Evolutionary conservation across 75 land plant species (phyloP).

Genomic region (Adiantum capillusveneris): DNA sequence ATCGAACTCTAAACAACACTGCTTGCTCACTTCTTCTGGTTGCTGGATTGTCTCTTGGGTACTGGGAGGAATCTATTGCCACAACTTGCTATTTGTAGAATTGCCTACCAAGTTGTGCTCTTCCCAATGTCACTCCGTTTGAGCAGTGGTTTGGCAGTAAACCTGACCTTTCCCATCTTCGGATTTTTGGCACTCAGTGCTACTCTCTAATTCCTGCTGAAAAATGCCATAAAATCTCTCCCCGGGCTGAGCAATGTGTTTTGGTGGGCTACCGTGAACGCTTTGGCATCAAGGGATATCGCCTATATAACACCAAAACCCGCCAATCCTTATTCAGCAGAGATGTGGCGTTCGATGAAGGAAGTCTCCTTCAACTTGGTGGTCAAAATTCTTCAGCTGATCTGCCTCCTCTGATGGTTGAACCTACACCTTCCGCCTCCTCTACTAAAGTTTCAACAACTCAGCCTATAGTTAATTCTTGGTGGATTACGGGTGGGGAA

Average conservation of each 20-base stretch:
- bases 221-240: not conserved
- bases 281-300: not conserved
- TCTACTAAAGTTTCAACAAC: too few species aligned
- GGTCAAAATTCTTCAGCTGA: too few species aligned
- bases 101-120: not conserved
- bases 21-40: constrained; percentile 1
- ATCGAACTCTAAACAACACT: constrained; percentile 5
- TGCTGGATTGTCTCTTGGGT: not conserved
- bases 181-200: not conserved
- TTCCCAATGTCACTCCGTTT: not conserved
- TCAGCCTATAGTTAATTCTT: too few species aligned
- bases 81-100: constrained; percentile 6
- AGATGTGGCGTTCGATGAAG: not conserved
- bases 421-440: too few species aligned
- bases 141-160: constrained; percentile 7
- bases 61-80: constrained; percentile 12
- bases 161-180: constrained; percentile 2
- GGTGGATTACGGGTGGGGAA: too few species aligned
- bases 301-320: not conserved
- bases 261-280: not conserved
- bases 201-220: not conserved
- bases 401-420: too few species aligned
- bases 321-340: not conserved
- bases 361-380: too few species aligned
- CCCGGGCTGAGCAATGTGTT: not conserved